Base-by-base conservation (phyloP, 441 rosid species). In the Pelargonium australe region DNA sequence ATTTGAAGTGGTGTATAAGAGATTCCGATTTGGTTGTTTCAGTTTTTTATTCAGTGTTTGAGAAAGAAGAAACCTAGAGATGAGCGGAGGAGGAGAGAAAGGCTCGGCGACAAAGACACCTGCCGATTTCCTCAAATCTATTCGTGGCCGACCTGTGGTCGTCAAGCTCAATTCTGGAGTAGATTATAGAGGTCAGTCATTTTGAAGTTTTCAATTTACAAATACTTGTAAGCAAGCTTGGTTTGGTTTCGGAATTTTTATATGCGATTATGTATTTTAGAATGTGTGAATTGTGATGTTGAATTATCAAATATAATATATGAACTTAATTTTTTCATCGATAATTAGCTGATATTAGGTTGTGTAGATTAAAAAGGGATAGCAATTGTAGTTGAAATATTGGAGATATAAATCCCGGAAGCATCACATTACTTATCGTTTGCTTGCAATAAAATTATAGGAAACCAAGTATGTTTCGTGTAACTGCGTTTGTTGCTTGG, bases 121-220 rank as follows among this genome's bases (percentile, higher is more conserved):
- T 0, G 89, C 94, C 1, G 99, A 94, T 81, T 94, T 94, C 77
- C 92, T 94, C 78, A 95, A 95, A 71, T 95, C 99, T 0, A 91
- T 91, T 28, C 96, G 96, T 1, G 99, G 99, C 20, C 82, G 91
- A 34, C 97, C 96, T 0, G 97, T 95, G 66, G 99, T 95, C 3
- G 96, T 94, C 5, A 94, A 94, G 68, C 83, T 94, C 28, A 91
- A 95, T 75, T 95, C 97, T 69, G 99, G 99, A 57, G 97, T 91
- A 19, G 99, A 95, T 79, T 95, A 95, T 71, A 77, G 99, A 85
- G 99, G 97, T 88, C 0, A 8, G 74, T 72, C 60, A 41, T 66
- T 64, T 74, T 8, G 2, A 49, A 28, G 34, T 43, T 28, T 4
- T 2, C 64, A 7, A 66, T 49, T 81, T 43, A 43, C 47, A 43